A percentile compares a stretch with the other conserved stretches of the same genome.
phyloP scores from a whole-genome alignment of 169 alveolate genomes.

The Plasmodium berghei region DNA sequence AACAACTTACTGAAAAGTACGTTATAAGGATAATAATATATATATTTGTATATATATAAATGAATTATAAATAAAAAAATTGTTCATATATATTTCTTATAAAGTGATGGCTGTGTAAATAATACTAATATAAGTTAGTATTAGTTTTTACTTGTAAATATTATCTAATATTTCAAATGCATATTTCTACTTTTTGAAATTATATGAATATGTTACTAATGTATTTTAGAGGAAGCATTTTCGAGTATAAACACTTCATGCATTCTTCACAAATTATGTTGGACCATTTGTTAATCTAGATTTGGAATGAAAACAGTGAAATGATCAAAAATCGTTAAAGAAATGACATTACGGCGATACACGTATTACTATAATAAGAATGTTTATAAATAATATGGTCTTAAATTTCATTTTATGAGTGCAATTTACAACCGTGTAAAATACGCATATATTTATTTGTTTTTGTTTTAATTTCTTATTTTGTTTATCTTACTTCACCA shows the following conservation, averaged over 20 bases:
- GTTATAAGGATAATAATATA: neutral
- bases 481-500: constrained; percentile 53
- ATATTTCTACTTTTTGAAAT: constrained; percentile 6
- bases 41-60: neutral
- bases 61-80: too few relatives aligned
- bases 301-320: constrained; percentile 2
- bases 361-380: neutral
- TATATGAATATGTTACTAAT: constrained; percentile 44
- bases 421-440: constrained; percentile 9
- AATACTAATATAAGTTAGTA: too few relatives aligned
- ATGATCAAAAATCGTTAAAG: neutral
- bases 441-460: constrained; percentile 11
- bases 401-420: too few relatives aligned
- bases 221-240: constrained; percentile 58
- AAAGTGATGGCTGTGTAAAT: too few relatives aligned
- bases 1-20: constrained; percentile 67
- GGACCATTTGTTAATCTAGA: constrained; percentile 71
- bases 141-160: too few relatives aligned
- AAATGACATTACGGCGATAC: neutral
- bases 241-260: constrained; percentile 60
- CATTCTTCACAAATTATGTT: constrained; percentile 53
- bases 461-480: constrained; percentile 13
- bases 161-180: neutral
- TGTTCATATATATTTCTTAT: too few relatives aligned
- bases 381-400: too few relatives aligned